Percentiles rank a stretch among this genome's conserved stretches.
Conservation (phyloP, 2,329 filamentous ascomycete species). For the Aspergillus tubingensis region DNA sequence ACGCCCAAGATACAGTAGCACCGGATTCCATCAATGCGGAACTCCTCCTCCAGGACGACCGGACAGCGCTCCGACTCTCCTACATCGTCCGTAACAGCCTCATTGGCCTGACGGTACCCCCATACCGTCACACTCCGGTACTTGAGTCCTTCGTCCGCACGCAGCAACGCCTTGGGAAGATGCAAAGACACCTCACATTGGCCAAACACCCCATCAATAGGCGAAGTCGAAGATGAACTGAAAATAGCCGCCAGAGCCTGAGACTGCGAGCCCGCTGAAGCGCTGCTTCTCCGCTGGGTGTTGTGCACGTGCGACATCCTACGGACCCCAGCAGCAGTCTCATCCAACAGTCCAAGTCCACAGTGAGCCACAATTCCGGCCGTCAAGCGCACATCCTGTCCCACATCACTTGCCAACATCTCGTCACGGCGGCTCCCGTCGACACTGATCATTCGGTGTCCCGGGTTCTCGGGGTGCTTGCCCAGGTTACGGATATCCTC, state of each 20-base stretch:
- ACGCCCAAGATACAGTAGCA: constrained; percentile 53
- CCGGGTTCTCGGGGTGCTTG: constrained; percentile 23
- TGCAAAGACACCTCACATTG: constrained; percentile 42
- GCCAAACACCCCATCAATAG: constrained; percentile 34
- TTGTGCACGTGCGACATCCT: constrained; percentile 36
- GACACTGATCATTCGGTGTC: constrained; percentile 29
- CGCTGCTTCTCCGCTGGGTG: constrained; percentile 28
- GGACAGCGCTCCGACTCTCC: constrained; percentile 30
- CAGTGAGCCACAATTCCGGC: constrained; percentile 39
- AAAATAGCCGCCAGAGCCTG: constrained; percentile 11
- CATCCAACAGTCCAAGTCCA: constrained; percentile 37
- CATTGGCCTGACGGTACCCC: constrained; percentile 33
- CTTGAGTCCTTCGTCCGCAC: constrained; percentile 45
- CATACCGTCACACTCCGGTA: constrained; percentile 39
- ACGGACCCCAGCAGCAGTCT: constrained; percentile 39
- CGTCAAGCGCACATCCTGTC: constrained; percentile 39
- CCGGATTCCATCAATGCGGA: constrained; percentile 46
- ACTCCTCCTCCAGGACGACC: constrained; percentile 40
- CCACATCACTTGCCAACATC: constrained; percentile 29
- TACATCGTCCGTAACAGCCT: constrained; percentile 18
- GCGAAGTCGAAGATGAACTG: constrained; percentile 14
- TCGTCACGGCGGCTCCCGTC: constrained; percentile 33
- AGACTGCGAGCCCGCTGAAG: constrained; percentile 18
- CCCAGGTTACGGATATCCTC: constrained; percentile 35
- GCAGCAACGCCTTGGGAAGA: constrained; percentile 49